These are phyloP conservation scores for Ogataea naganishii DNA, from an alignment of 805 yeast species.

Conservation along the genomic window DNA sequence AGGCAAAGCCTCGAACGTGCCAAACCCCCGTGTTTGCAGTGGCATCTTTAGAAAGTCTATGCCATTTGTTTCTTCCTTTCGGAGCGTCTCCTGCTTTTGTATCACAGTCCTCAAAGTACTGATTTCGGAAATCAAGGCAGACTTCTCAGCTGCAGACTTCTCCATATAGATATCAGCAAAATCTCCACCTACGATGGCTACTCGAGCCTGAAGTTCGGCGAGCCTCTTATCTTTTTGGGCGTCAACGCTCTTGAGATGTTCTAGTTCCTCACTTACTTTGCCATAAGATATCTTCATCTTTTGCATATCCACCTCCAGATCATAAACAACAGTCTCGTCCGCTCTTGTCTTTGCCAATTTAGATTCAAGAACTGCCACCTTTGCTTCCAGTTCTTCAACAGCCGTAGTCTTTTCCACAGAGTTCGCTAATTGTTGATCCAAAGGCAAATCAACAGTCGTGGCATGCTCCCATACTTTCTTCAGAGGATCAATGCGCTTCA, in stretches of 20 bases:
- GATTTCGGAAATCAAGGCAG: not conserved
- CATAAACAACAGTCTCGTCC: constrained; percentile 19
- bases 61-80: too few species aligned
- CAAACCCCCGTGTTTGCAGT: too few species aligned
- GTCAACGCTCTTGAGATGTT: constrained; percentile 14
- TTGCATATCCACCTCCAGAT: constrained; percentile 13
- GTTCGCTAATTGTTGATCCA: constrained; percentile 2
- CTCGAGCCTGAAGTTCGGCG: constrained; percentile 17
- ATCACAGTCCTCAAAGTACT: not conserved
- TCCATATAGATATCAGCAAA: constrained; percentile 28
- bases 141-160: constrained; percentile 20
- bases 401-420: constrained; percentile 6
- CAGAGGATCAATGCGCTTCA: too few species aligned
- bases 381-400: constrained; percentile 36
- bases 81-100: not conserved
- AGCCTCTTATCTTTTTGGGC: constrained; percentile 16
- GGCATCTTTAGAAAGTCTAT: too few species aligned
- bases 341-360: constrained; percentile 28
- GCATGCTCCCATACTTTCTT: too few species aligned
- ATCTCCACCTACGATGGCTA: constrained; percentile 16
- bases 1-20: too few species aligned
- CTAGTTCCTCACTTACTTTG: constrained; percentile 8
- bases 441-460: not conserved
- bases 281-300: constrained; percentile 16
- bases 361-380: constrained; percentile 34